Percentiles rank a stretch among this genome's conserved stretches.
phyloP scores from a whole-genome alignment of 2,329 filamentous ascomycete species.

The Coleophoma crateriformis region DNA sequence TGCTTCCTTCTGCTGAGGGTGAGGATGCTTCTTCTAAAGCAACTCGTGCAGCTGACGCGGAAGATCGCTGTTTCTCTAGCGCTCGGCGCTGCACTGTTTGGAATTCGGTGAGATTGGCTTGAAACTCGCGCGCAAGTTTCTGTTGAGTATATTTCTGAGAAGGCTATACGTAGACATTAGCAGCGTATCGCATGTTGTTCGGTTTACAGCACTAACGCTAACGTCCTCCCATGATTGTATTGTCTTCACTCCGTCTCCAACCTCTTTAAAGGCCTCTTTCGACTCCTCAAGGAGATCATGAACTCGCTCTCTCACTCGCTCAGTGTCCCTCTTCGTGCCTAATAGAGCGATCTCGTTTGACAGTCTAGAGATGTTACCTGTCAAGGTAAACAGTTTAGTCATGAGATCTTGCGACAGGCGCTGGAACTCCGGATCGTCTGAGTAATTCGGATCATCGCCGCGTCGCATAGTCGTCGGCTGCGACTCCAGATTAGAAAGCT shows the following conservation, averaged over 20 bases:
- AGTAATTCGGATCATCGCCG: slow-evolving; percentile 68
- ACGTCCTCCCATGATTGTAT: slow-evolving; percentile 83
- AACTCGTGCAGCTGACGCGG: slow-evolving; percentile 74
- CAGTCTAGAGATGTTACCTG: slow-evolving; percentile 80
- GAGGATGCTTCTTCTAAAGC: slow-evolving; percentile 61
- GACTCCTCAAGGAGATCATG: slow-evolving; percentile 85
- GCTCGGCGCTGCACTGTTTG: slow-evolving; percentile 85
- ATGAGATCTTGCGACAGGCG: slow-evolving; percentile 76
- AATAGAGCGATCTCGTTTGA: slow-evolving; percentile 79
- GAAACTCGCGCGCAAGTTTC: slow-evolving; percentile 91
- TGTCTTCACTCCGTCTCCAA: slow-evolving; percentile 90
- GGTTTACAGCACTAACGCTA: slow-evolving; percentile 47
- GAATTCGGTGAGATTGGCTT: slow-evolving; percentile 82
- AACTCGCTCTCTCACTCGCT: slow-evolving; percentile 84
- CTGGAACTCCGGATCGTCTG: slow-evolving; percentile 90
- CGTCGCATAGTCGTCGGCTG: slow-evolving; percentile 64
- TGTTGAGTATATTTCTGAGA: slow-evolving; percentile 95
- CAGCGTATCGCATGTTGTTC: slow-evolving; percentile 6
- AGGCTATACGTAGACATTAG: slow-evolving; percentile 47
- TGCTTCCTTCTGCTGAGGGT: slow-evolving; percentile 26
- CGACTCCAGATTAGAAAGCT: slow-evolving; percentile 78
- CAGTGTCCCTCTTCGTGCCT: slow-evolving; percentile 86
- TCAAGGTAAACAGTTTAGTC: slow-evolving; percentile 83
- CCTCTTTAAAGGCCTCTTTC: slow-evolving; percentile 79
- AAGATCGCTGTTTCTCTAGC: slow-evolving; percentile 87